Conservation (phyloP, 345 rosid genomes). For the Kernera saxatilis region DNA sequence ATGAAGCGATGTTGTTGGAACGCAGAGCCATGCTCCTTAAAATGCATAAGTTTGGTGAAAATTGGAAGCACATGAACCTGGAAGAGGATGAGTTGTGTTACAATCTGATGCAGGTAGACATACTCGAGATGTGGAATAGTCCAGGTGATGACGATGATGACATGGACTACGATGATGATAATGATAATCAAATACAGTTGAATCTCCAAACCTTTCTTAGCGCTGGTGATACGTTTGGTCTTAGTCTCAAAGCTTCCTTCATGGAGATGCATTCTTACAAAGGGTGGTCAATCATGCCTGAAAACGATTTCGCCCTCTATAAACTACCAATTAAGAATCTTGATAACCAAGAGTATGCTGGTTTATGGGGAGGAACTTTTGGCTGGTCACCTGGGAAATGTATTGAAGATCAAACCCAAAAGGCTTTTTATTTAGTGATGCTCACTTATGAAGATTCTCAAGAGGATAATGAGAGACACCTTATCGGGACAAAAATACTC, state of each 20-base stretch:
- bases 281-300: slow-evolving; percentile 72
- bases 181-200: no score
- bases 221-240: background rate
- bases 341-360: slow-evolving; percentile 57
- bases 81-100: slow-evolving; percentile 34
- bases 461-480: slow-evolving; percentile 39
- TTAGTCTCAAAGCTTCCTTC: background rate
- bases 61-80: slow-evolving; percentile 19
- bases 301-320: slow-evolving; percentile 56
- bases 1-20: slow-evolving; percentile 39
- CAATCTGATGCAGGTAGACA: slow-evolving; percentile 42
- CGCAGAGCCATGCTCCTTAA: slow-evolving; percentile 60
- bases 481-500: slow-evolving; percentile 60
- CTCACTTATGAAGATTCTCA: slow-evolving; percentile 65
- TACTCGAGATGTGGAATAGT: slow-evolving; percentile 33
- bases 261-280: slow-evolving; percentile 41
- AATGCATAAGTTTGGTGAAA: slow-evolving; percentile 40
- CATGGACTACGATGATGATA: background rate
- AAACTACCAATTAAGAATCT: slow-evolving; percentile 49
- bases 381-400: slow-evolving; percentile 79
- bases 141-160: slow-evolving; percentile 15
- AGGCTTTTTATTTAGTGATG: slow-evolving; percentile 71
- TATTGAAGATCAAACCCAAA: slow-evolving; percentile 64
- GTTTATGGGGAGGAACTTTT: slow-evolving; percentile 85
- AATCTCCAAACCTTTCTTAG: slow-evolving; percentile 37